Percentiles rank a stretch among this genome's conserved stretches.
phyloP scores from a whole-genome alignment of 352 stramenopile species.

The Pythium diclinum region DNA sequence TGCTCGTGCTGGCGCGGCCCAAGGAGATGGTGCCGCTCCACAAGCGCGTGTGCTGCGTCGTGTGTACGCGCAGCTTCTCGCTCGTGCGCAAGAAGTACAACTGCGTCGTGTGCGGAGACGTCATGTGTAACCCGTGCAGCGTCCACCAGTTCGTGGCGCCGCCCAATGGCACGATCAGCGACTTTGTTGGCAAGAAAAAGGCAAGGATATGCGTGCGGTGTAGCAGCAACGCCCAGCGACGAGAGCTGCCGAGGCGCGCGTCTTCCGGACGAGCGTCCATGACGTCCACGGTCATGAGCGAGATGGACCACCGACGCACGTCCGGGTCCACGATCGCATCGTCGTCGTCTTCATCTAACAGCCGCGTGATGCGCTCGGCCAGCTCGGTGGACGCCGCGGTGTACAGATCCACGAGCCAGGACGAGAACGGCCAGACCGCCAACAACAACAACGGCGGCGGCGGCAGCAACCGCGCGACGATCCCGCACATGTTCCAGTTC shows the following conservation, averaged over 20 bases:
- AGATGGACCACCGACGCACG: slow-evolving; percentile 26
- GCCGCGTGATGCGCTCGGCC: slow-evolving; percentile 27
- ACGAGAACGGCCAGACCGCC: slow-evolving; percentile 11
- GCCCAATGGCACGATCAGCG: slow-evolving; percentile 35
- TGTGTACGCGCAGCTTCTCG: slow-evolving; percentile 82
- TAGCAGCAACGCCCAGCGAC: slow-evolving; percentile 54
- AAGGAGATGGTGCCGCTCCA: slow-evolving; percentile 69
- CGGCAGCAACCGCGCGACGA: slow-evolving; percentile 18
- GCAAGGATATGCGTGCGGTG: slow-evolving; percentile 76
- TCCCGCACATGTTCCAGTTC: slow-evolving; percentile 68
- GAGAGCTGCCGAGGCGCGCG: slow-evolving; percentile 49
- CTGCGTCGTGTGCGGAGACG: slow-evolving; percentile 72
- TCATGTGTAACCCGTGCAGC: slow-evolving; percentile 80
- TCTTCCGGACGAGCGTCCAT: slow-evolving; percentile 24
- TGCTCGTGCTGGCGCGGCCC: slow-evolving; percentile 62
- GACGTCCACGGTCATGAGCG: slow-evolving; percentile 9
- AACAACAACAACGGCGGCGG: background rate
- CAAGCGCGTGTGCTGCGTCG: slow-evolving; percentile 71
- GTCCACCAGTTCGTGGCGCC: slow-evolving; percentile 71
- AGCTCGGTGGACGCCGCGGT: slow-evolving; percentile 24
- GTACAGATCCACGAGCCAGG: slow-evolving; percentile 30
- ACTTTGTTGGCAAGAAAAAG: slow-evolving; percentile 61
- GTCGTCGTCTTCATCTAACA: slow-evolving; percentile 10
- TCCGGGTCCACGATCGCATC: slow-evolving; percentile 22
- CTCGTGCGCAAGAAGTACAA: slow-evolving; percentile 87